phyloP scores from a whole-genome alignment of 495 filamentous ascomycete genomes.

The Penicillium turbatum region DNA sequence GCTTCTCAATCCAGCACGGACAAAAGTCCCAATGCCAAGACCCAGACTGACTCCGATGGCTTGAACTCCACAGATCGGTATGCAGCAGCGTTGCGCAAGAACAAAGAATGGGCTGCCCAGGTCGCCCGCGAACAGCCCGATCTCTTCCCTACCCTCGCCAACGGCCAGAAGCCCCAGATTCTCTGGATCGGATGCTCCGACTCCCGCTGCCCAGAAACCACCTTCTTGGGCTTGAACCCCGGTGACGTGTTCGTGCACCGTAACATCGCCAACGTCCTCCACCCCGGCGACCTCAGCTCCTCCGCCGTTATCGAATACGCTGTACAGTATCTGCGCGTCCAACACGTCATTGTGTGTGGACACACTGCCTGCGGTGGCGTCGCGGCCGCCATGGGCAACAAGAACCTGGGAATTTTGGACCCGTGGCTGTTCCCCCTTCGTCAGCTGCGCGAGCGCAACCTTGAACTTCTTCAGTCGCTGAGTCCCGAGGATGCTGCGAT shows the following conservation, averaged over 20 bases:
- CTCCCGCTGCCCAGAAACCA: slow-evolving; percentile 83
- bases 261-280: slow-evolving; percentile 89
- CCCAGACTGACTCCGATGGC: slow-evolving; percentile 17
- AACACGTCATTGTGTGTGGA: slow-evolving; percentile 80
- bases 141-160: slow-evolving; percentile 65
- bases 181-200: slow-evolving; percentile 94
- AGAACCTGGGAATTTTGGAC: slow-evolving; percentile 72
- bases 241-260: slow-evolving; percentile 92
- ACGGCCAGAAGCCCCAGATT: slow-evolving; percentile 69
- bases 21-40: slow-evolving; percentile 9
- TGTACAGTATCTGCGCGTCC: slow-evolving; percentile 67
- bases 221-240: slow-evolving; percentile 71
- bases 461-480: slow-evolving; percentile 45
- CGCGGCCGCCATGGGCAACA: slow-evolving; percentile 61
- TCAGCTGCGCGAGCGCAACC: slow-evolving; percentile 53
- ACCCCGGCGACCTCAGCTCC: slow-evolving; percentile 70
- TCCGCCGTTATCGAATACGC: slow-evolving; percentile 80
- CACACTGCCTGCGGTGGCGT: slow-evolving; percentile 81
- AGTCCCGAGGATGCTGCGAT: slow-evolving; percentile 42
- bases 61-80: slow-evolving; percentile 28
- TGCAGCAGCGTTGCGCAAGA: slow-evolving; percentile 37
- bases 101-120: slow-evolving; percentile 68
- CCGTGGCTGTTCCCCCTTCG: slow-evolving; percentile 74
- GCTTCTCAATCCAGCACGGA: background rate
- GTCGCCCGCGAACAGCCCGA: slow-evolving; percentile 62